These are phyloP conservation scores for Debaryomyces prosopidis DNA, from an alignment of 805 yeast species.

Conservation along the genomic window DNA sequence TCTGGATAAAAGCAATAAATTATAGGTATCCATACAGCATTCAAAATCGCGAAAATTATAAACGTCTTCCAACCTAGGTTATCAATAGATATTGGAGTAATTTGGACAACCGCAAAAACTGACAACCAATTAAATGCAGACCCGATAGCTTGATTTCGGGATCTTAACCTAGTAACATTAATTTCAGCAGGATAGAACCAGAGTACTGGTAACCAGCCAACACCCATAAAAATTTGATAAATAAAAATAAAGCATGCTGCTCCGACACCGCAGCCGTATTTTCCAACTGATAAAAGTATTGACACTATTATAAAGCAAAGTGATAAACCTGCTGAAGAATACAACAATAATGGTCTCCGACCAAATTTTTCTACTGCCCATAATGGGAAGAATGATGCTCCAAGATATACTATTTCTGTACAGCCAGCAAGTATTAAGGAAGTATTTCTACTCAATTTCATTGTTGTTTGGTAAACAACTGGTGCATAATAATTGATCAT, in stretches of 20 bases:
- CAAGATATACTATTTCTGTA: slow-evolving; percentile 27
- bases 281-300: slow-evolving; percentile 6
- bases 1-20: slow-evolving; percentile 23
- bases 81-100: slow-evolving; percentile 24
- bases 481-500: slow-evolving; percentile 26
- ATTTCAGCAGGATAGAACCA: slow-evolving; percentile 33
- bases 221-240: slow-evolving; percentile 24
- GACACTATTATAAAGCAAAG: slow-evolving; percentile 22
- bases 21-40: slow-evolving; percentile 11
- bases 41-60: slow-evolving; percentile 27
- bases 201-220: slow-evolving; percentile 30
- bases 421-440: slow-evolving; percentile 28
- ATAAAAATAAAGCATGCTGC: slow-evolving; percentile 26
- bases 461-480: slow-evolving; percentile 20
- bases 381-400: slow-evolving; percentile 25
- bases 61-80: slow-evolving; percentile 31
- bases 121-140: slow-evolving; percentile 30
- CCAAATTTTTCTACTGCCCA: slow-evolving; percentile 29
- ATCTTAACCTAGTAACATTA: slow-evolving; percentile 30
- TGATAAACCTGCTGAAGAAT: slow-evolving; percentile 15
- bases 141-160: slow-evolving; percentile 27
- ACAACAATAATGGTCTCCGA: slow-evolving; percentile 20
- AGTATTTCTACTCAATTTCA: slow-evolving; percentile 18
- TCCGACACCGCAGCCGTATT: slow-evolving; percentile 11
- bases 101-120: slow-evolving; percentile 30